Evolutionary conservation across 305 asterid genomes (phyloP), one percentile per base, ranked within the genome.

Genomic region (Fraxinus dipetala): DNA sequence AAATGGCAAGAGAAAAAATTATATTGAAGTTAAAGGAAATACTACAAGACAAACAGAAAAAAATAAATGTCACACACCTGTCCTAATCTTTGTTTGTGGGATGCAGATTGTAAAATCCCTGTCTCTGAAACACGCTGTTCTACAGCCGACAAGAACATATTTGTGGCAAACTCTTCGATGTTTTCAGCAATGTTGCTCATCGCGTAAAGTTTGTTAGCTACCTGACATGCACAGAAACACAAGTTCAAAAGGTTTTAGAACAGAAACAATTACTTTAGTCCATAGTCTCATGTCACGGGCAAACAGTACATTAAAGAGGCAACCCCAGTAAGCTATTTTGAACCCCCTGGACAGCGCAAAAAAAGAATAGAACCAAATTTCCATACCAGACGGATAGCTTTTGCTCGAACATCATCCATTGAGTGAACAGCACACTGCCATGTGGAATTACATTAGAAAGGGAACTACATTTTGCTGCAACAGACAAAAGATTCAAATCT

Each of bases 371-470:
- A 75, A 45, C 63, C 67, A 78, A 86, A 61, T 72, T 76, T 54
- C 77, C 93, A 90, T 88, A 96, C 99, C 95, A 96, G 90, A 84
- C 98, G 98, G 79, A 94, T 96, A 61, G 99, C 94, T 89, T 94
- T 96, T 84, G 93, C 95, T 81, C 97, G 95, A 81, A 96, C 87
- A 70, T 93, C 97, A 81, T 96, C 98, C 90, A 90, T 88, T 9
- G 90, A 83, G 89, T 94, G 96, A 85, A 91, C 87, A 76, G 98
- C 93, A 89, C 99, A 94, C 99, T 96, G 98, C 88, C 80, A 90
- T 67, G 40, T 59, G 84, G 70, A 86, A 86, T 76, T 59, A 79
- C 51, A 79, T 80, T 82, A 85, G 87, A 78, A 80, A 84, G 80
- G 70, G 75, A 74, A 22, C 36, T 54, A 63, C 74, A 79, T 54